Percentiles rank a stretch among this genome's conserved stretches.
Conservation (phyloP, 805 yeast genomes). For the Sugiyamaella marilandica region DNA sequence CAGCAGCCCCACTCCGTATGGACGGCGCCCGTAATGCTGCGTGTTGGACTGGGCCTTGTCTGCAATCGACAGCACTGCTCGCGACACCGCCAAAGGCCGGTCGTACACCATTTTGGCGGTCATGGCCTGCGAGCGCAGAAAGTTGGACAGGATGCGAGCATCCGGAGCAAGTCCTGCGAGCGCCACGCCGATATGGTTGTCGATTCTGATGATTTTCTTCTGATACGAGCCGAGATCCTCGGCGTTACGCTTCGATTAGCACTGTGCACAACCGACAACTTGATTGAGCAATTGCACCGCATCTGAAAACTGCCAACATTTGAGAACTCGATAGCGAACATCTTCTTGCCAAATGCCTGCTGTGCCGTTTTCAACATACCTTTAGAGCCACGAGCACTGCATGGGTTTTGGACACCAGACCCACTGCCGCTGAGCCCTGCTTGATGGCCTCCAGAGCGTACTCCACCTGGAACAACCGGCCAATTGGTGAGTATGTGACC, state of each 20-base stretch:
- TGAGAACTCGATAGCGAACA: neutral
- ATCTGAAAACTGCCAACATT: neutral
- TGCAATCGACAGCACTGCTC: conserved; percentile 81
- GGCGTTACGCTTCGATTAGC: conserved; percentile 60
- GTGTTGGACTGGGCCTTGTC: conserved; percentile 97
- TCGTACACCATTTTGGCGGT: conserved; percentile 77
- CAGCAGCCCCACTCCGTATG: conserved; percentile 94
- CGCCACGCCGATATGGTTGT: conserved; percentile 90
- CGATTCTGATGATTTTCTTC: conserved; percentile 86
- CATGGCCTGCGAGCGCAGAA: conserved; percentile 86
- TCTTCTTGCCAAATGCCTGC: neutral
- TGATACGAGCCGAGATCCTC: conserved; percentile 97
- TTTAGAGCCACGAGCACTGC: conserved; percentile 92
- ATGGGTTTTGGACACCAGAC: conserved; percentile 76
- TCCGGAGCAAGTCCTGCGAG: conserved; percentile 98
- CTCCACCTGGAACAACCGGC: conserved; percentile 83
- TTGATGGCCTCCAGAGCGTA: conserved; percentile 93
- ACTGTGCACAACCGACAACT: neutral
- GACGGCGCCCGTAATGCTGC: conserved; percentile 93
- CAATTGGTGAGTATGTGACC: conserved; percentile 95
- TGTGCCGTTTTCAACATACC: conserved; percentile 17
- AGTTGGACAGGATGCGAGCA: conserved; percentile 89
- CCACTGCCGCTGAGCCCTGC: conserved; percentile 97
- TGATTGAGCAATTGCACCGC: too few species aligned
- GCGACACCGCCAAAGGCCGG: conserved; percentile 75